These are phyloP conservation scores for Suhomyces bribrorum DNA, from an alignment of 1,139 yeast genomes.

Conservation along the genomic window DNA sequence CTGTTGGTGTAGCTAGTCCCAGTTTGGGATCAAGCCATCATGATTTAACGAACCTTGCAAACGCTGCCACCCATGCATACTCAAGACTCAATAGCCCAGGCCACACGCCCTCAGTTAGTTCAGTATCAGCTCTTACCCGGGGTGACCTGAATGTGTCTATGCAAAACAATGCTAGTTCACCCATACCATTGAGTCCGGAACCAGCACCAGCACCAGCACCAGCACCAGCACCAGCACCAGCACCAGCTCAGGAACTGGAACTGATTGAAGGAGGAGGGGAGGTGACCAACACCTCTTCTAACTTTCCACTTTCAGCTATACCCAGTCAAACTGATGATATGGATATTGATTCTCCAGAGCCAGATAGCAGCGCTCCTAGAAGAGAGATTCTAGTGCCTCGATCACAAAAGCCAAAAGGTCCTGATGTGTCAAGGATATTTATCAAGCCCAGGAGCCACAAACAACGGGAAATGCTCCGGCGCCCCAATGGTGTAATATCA, in stretches of 20 bases:
- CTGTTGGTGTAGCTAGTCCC: not conserved
- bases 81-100: not conserved
- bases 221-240: not conserved
- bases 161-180: not conserved
- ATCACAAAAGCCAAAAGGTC: not conserved
- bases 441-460: slow-evolving; percentile 2
- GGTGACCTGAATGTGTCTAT: not conserved
- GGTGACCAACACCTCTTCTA: too few relatives aligned
- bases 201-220: not conserved
- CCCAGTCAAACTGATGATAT: too few relatives aligned
- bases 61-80: not conserved
- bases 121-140: not conserved
- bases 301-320: too few relatives aligned
- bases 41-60: slow-evolving; percentile 1
- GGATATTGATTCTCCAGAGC: not conserved
- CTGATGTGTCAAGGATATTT: slow-evolving; percentile 3
- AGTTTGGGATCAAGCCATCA: not conserved
- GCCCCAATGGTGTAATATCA: too few relatives aligned
- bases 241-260: not conserved
- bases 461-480: slow-evolving; percentile 1
- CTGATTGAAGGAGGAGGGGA: too few relatives aligned
- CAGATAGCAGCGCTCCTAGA: not conserved
- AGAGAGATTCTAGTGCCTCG: slow-evolving; percentile 1
- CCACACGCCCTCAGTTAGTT: too few relatives aligned
- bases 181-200: not conserved